phyloP scores from a whole-genome alignment of 176 grass and related monocot species.

The Ampelocalamus luodianensis region DNA sequence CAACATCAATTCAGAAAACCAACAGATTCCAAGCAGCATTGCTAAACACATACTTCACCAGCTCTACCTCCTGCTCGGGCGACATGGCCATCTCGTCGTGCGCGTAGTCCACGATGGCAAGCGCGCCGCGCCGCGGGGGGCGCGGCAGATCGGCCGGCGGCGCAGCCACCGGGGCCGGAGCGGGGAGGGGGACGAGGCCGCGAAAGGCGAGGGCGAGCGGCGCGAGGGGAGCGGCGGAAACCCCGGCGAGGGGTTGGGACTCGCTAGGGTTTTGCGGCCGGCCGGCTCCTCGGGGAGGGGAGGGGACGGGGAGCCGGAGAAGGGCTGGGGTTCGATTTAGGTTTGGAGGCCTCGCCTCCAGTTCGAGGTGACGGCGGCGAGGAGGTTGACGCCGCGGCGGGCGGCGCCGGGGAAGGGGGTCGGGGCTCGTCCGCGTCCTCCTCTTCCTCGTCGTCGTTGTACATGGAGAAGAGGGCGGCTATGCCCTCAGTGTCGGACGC shows the following conservation, averaged over 20 bases:
- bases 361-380: conserved; percentile 42
- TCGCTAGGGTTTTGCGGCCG: conserved; percentile 55
- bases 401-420: conserved; percentile 30
- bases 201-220: conserved; percentile 46
- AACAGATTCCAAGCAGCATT: conserved; percentile 2
- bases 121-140: conserved; percentile 44
- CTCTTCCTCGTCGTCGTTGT: conserved; percentile 86
- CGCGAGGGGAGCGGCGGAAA: conserved; percentile 48
- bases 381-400: conserved; percentile 32
- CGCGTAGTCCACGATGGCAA: conserved; percentile 86
- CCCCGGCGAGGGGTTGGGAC: conserved; percentile 48
- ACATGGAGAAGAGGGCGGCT: conserved; percentile 84
- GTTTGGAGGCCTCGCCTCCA: conserved; percentile 37
- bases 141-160: conserved; percentile 41
- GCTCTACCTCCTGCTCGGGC: conserved; percentile 72
- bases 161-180: conserved; percentile 18
- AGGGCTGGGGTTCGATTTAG: conserved; percentile 38
- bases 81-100: conserved; percentile 89
- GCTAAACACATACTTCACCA: conserved; percentile 45
- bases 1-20: conserved; percentile 40
- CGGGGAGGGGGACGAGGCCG: conserved; percentile 45
- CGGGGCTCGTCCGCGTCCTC: conserved; percentile 60
- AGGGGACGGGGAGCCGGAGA: conserved; percentile 40
- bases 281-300: conserved; percentile 38
- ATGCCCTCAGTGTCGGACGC: conserved; percentile 71